Percentiles rank a stretch among this genome's conserved stretches.
Conservation (phyloP, 352 stramenopile genomes). For the Globisporangium irregulare region DNA sequence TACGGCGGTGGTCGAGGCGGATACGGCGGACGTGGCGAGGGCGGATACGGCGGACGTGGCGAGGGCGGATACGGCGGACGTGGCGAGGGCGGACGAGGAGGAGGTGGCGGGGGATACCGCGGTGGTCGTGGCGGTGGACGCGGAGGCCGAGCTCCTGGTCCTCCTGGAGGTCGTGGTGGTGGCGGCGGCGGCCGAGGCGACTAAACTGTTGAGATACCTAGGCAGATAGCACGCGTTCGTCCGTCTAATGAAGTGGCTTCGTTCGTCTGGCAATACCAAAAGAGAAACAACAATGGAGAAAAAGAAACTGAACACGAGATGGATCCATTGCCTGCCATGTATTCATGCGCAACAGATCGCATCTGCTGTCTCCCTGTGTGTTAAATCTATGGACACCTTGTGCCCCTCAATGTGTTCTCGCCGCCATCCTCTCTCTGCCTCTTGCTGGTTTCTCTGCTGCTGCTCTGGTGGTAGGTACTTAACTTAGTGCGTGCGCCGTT, state of each 20-base stretch:
- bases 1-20: slow-evolving; percentile 43
- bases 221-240: background rate
- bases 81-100: slow-evolving; percentile 22
- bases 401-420: background rate
- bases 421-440: background rate
- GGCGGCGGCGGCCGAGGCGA: slow-evolving; percentile 18
- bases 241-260: background rate
- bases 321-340: slow-evolving; percentile 7
- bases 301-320: slow-evolving; percentile 9
- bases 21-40: slow-evolving; percentile 39
- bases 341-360: background rate
- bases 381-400: background rate
- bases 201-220: background rate
- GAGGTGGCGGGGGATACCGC: slow-evolving; percentile 19
- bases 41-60: slow-evolving; percentile 31
- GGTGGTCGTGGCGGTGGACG: slow-evolving; percentile 28
- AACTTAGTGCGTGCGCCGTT: background rate
- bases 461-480: background rate
- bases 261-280: background rate
- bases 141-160: slow-evolving; percentile 6
- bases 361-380: background rate
- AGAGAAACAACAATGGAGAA: background rate
- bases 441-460: background rate
- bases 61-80: slow-evolving; percentile 31
- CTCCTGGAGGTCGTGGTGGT: slow-evolving; percentile 18